A percentile compares a stretch with the other conserved stretches of the same genome.
phyloP scores from a whole-genome alignment of 805 yeast genomes.

The Barnettozyma botsteinii region DNA sequence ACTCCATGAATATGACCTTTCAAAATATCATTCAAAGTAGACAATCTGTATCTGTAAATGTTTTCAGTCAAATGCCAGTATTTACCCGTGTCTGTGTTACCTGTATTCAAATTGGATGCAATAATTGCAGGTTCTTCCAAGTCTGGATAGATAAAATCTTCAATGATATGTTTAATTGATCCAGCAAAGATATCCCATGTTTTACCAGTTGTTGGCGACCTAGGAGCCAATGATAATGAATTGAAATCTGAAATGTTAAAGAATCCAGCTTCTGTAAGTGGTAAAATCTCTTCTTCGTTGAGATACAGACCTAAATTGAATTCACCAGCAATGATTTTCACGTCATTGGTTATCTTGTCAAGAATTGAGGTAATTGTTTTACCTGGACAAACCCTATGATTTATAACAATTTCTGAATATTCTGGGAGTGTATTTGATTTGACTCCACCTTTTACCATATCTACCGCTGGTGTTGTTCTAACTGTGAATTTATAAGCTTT shows the following conservation, averaged over 20 bases:
- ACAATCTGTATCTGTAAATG: slow-evolving; percentile 16
- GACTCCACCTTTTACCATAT: slow-evolving; percentile 21
- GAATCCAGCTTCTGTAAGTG: slow-evolving; percentile 32
- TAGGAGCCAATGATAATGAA: slow-evolving; percentile 46
- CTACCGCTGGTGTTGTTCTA: slow-evolving; percentile 41
- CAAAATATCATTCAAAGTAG: slow-evolving; percentile 7
- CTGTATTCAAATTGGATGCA: slow-evolving; percentile 12
- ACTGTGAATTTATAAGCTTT: slow-evolving; percentile 40
- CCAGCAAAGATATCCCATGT: slow-evolving; percentile 59
- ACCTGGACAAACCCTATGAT: slow-evolving; percentile 52
- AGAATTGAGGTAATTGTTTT: slow-evolving; percentile 28
- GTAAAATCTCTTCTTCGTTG: slow-evolving; percentile 27
- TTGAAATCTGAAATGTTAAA: slow-evolving; percentile 27
- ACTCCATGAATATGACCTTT: slow-evolving; percentile 15
- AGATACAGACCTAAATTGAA: slow-evolving; percentile 31
- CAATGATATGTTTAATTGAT: slow-evolving; percentile 54
- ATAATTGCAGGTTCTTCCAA: slow-evolving; percentile 8
- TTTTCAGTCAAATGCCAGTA: slow-evolving; percentile 17
- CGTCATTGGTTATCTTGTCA: slow-evolving; percentile 29
- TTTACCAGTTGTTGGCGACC: slow-evolving; percentile 40
- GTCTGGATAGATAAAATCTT: slow-evolving; percentile 33
- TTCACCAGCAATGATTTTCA: slow-evolving; percentile 34
- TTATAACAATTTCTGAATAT: slow-evolving; percentile 34
- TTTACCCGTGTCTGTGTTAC: slow-evolving; percentile 15
- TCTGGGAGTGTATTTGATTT: slow-evolving; percentile 42